phyloP scores from a whole-genome alignment of 768 basidiomycete species.

The Strobilomyces echinocephalus region DNA sequence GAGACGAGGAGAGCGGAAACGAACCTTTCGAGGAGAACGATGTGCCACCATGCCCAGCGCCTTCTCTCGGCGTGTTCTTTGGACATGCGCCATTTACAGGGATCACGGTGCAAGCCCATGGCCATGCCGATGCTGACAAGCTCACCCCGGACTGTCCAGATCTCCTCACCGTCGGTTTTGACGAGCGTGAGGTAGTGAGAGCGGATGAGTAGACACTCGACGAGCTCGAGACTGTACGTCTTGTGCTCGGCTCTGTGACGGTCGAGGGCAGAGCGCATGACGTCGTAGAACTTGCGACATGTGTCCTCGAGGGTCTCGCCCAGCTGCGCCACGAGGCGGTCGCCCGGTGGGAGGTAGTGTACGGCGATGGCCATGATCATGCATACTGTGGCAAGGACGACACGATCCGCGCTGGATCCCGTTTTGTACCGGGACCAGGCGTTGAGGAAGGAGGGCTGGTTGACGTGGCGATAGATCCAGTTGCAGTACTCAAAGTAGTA shows the following conservation, averaged over 20 bases:
- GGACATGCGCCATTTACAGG: slow-evolving; percentile 71
- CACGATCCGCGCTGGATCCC: slow-evolving; percentile 58
- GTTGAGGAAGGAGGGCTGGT: slow-evolving; percentile 52
- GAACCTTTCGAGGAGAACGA: slow-evolving; percentile 72
- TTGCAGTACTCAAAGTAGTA: slow-evolving; percentile 86
- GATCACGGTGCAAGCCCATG: slow-evolving; percentile 83
- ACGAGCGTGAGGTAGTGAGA: slow-evolving; percentile 68
- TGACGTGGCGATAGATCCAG: slow-evolving; percentile 81
- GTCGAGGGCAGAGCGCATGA: slow-evolving; percentile 60
- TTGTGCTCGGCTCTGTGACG: slow-evolving; percentile 57
- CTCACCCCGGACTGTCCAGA: slow-evolving; percentile 73
- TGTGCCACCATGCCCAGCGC: slow-evolving; percentile 91
- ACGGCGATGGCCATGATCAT: slow-evolving; percentile 70
- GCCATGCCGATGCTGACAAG: slow-evolving; percentile 71
- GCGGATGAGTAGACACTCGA: slow-evolving; percentile 68
- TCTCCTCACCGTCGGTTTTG: slow-evolving; percentile 75
- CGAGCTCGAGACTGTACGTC: slow-evolving; percentile 64
- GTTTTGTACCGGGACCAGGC: slow-evolving; percentile 75
- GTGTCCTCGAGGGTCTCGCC: slow-evolving; percentile 54
- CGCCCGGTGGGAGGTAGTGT: slow-evolving; percentile 64
- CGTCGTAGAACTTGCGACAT: slow-evolving; percentile 62
- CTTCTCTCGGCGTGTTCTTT: slow-evolving; percentile 68
- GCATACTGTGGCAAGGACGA: slow-evolving; percentile 68
- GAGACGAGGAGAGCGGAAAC: slow-evolving; percentile 16
- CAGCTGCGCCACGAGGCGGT: slow-evolving; percentile 53